Evolutionary conservation across 192 early-diverging fungal species (phyloP).

Genomic region (Gigaspora rosea): DNA sequence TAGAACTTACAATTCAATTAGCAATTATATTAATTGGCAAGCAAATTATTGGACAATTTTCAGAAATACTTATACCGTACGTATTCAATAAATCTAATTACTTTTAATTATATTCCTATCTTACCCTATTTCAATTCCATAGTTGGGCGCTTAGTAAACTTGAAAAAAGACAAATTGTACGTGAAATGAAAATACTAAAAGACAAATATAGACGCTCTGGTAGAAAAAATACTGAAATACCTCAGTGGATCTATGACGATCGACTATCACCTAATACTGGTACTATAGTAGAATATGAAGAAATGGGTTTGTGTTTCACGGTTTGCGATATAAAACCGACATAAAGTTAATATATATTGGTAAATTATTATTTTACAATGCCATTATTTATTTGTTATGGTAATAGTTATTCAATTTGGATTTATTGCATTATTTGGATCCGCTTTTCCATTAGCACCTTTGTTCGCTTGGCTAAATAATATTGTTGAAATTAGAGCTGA

Average conservation of each 20-base stretch:
- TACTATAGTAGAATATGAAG: constrained; percentile 38
- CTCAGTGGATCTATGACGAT: constrained; percentile 54
- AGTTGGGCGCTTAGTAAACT: constrained; percentile 8
- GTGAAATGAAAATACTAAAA: neutral
- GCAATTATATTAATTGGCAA: constrained; percentile 63
- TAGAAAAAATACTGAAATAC: constrained; percentile 28
- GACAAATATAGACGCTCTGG: neutral
- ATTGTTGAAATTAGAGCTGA: constrained; percentile 62
- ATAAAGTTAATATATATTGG: too few relatives aligned
- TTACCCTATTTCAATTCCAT: neutral
- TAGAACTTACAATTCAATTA: constrained; percentile 59
- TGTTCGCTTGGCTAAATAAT: constrained; percentile 66
- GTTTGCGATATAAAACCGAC: neutral
- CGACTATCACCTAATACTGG: neutral
- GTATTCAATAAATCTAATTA: neutral
- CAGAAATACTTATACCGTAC: constrained; percentile 51
- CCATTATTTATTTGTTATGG: neutral
- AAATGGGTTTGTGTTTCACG: constrained; percentile 31
- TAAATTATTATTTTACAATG: neutral
- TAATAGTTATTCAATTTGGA: constrained; percentile 62
- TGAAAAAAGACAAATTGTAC: neutral
- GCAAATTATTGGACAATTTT: constrained; percentile 51
- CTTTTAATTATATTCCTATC: neutral
- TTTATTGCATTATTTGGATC: constrained; percentile 67
- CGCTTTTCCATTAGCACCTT: constrained; percentile 69